phyloP scores from a whole-genome alignment of 1,284 basidiomycete genomes.

The Puccinia hordei region DNA sequence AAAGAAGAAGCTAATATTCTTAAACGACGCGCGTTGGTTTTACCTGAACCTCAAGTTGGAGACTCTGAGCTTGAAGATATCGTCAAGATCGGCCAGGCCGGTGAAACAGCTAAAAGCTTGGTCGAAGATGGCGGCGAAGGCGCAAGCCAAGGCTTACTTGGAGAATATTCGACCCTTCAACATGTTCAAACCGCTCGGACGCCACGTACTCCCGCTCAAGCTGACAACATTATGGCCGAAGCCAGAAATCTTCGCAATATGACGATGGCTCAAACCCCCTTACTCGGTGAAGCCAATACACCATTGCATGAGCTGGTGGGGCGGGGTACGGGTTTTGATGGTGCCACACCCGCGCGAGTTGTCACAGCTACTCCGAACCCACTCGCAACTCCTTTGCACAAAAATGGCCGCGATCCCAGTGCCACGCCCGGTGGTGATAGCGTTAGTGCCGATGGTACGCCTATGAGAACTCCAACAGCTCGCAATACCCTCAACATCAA shows the following conservation, averaged over 20 bases:
- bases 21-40: slow-evolving; percentile 77
- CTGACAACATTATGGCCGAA: slow-evolving; percentile 90
- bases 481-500: slow-evolving; percentile 91
- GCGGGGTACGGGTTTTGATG: slow-evolving; percentile 79
- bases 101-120: slow-evolving; percentile 81
- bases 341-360: slow-evolving; percentile 84
- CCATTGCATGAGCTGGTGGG: slow-evolving; percentile 73
- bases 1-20: slow-evolving; percentile 96
- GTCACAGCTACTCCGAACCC: slow-evolving; percentile 93
- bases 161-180: slow-evolving; percentile 87
- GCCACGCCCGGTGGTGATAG: slow-evolving; percentile 67
- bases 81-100: slow-evolving; percentile 93
- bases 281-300: slow-evolving; percentile 95
- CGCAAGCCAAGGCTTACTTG: slow-evolving; percentile 80
- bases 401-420: slow-evolving; percentile 63
- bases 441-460: slow-evolving; percentile 67
- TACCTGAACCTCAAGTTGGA: slow-evolving; percentile 92
- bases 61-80: slow-evolving; percentile 95
- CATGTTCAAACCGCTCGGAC: slow-evolving; percentile 86
- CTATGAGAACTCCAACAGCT: slow-evolving; percentile 78
- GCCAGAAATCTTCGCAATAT: slow-evolving; percentile 92
- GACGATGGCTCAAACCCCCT: slow-evolving; percentile 85
- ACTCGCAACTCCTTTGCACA: slow-evolving; percentile 75
- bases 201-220: slow-evolving; percentile 83
- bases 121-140: slow-evolving; percentile 68